Evolutionary conservation across 169 alveolate species (phyloP).

Genomic region (Babesia microti): DNA sequence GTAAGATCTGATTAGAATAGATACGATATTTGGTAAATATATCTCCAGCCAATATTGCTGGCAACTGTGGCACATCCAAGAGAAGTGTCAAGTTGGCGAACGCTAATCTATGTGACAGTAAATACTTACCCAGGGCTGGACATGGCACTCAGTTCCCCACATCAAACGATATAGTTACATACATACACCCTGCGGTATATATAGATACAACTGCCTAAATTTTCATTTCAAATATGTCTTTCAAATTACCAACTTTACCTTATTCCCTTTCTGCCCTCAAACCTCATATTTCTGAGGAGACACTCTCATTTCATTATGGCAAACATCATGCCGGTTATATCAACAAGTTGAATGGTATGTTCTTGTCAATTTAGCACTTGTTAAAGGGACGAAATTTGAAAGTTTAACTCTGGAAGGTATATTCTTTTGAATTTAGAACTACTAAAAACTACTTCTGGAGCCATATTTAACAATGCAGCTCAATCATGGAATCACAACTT

Average conservation of each 20-base stretch:
- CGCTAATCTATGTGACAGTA: constrained; percentile 29
- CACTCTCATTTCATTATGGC: constrained; percentile 84
- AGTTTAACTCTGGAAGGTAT: constrained; percentile 57
- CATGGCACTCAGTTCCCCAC: no score
- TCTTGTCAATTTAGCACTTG: constrained; percentile 35
- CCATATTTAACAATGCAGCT: constrained; percentile 79
- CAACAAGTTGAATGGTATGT: constrained; percentile 64
- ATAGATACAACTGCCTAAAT: no score
- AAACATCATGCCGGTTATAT: constrained; percentile 89
- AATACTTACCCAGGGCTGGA: no score
- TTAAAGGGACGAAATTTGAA: constrained; percentile 49
- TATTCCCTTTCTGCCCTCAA: constrained; percentile 80
- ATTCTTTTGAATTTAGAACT: constrained; percentile 28
- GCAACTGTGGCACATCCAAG: constrained; percentile 66
- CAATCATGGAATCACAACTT: constrained; percentile 88
- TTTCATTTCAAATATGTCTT: constrained; percentile 65
- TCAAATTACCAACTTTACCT: constrained; percentile 81
- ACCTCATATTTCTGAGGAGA: constrained; percentile 85
- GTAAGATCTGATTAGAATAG: constrained; percentile 15
- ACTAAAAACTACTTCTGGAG: constrained; percentile 58
- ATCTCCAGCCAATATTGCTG: constrained; percentile 64
- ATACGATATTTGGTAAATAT: constrained; percentile 50
- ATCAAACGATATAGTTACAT: no score
- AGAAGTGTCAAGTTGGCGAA: constrained; percentile 60
- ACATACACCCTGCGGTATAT: no score